Evolutionary conservation across 495 filamentous ascomycete species (phyloP).

Genomic region (Lentithecium fluviatile): DNA sequence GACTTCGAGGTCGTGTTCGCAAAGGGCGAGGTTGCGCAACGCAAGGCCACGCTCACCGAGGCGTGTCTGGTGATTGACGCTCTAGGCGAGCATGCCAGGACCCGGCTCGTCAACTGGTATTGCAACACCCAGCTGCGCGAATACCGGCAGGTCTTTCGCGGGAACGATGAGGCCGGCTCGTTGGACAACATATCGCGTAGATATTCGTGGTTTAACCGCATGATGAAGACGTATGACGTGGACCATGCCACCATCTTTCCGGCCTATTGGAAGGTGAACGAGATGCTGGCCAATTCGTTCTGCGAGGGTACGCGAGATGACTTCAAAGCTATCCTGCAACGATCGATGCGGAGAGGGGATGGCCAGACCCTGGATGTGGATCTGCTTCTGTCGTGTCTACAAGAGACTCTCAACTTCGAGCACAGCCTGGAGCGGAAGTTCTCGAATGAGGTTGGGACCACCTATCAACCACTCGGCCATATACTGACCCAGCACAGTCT

Average conservation of each 20-base stretch:
- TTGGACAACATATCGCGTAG: conserved; percentile 94
- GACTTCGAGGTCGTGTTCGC: conserved; percentile 96
- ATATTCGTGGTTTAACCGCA: conserved; percentile 95
- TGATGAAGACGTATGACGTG: conserved; percentile 93
- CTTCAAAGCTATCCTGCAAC: conserved; percentile 87
- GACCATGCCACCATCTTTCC: conserved; percentile 92
- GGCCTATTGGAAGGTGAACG: conserved; percentile 81
- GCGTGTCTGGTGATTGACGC: conserved; percentile 94
- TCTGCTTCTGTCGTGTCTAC: conserved; percentile 82
- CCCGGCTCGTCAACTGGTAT: conserved; percentile 89
- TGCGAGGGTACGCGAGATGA: conserved; percentile 95
- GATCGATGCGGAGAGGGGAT: conserved; percentile 73
- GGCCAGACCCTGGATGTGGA: conserved; percentile 89
- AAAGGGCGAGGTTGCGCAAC: conserved; percentile 74
- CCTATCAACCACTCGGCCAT: not conserved
- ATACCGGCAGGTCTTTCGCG: conserved; percentile 91
- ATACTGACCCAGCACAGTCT: conserved; percentile 44
- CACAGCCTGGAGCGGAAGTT: conserved; percentile 86
- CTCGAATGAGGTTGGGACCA: conserved; percentile 55
- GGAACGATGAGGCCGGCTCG: conserved; percentile 94
- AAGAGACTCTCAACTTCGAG: conserved; percentile 97
- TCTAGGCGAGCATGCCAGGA: conserved; percentile 81
- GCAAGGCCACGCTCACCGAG: conserved; percentile 72
- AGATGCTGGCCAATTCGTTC: conserved; percentile 86
- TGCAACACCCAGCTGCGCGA: conserved; percentile 96